A percentile compares a stretch with the other conserved stretches of the same genome.
These are phyloP conservation scores for Cladorrhinum sp. DNA, from an alignment of 2,329 filamentous ascomycete genomes.

Conservation along the genomic window DNA sequence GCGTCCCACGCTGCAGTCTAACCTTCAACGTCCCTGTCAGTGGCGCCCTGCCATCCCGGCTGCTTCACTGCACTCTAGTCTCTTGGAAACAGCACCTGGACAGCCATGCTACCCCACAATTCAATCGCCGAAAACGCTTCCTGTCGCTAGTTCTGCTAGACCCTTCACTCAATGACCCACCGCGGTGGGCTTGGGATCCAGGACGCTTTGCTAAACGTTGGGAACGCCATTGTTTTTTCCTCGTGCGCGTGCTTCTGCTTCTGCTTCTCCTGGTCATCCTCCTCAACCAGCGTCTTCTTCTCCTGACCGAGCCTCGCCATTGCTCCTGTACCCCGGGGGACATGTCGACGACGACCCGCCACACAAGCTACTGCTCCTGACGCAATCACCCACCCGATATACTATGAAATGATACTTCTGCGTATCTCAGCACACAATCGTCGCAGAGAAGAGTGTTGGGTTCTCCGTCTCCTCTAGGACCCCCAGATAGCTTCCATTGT, in stretches of 20 bases:
- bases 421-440: neutral
- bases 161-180: slow-evolving; percentile 15
- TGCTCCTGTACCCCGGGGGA: slow-evolving; percentile 2
- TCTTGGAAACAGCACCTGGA: slow-evolving; percentile 1
- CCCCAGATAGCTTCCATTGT: neutral
- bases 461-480: neutral
- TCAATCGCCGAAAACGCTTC: slow-evolving; percentile 21
- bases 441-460: neutral
- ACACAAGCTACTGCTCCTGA: slow-evolving; percentile 1
- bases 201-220: slow-evolving; percentile 5
- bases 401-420: slow-evolving; percentile 22
- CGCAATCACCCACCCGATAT: neutral
- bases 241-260: neutral
- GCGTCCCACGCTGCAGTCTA: neutral
- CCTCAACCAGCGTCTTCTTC: neutral
- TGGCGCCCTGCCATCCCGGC: neutral
- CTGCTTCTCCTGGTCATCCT: neutral
- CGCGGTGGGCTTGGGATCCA: neutral
- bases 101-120: slow-evolving; percentile 22
- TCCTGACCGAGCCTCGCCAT: neutral
- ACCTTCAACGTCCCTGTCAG: neutral
- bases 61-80: slow-evolving; percentile 2
- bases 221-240: slow-evolving; percentile 2
- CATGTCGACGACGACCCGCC: slow-evolving; percentile 11
- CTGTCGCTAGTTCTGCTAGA: slow-evolving; percentile 11